Conservation (phyloP, 2,329 filamentous ascomycete species). For the Kalaharituber pfeilii region DNA sequence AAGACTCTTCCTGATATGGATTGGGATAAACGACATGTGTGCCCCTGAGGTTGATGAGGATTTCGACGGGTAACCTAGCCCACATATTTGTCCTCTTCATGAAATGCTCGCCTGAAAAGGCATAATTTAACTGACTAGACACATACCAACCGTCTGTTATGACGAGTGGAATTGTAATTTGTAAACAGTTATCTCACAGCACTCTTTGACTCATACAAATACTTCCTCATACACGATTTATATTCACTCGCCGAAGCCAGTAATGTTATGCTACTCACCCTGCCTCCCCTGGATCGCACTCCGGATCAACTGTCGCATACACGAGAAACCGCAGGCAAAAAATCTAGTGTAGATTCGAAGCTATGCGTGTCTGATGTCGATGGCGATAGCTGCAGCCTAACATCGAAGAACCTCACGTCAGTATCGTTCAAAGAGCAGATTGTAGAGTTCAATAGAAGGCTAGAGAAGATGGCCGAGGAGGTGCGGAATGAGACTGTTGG, state of each 20-base stretch:
- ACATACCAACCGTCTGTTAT: no score
- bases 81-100: no score
- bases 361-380: neutral
- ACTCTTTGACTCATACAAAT: neutral
- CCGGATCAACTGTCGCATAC: neutral
- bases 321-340: no score
- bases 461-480: neutral
- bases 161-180: no score
- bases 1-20: neutral
- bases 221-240: neutral
- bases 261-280: neutral
- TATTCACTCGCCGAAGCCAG: neutral
- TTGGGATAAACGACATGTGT: neutral
- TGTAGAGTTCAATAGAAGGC: neutral
- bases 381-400: neutral
- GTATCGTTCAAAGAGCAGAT: neutral
- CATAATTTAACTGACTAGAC: no score
- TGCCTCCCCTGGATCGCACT: neutral
- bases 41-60: neutral
- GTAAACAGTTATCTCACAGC: neutral
- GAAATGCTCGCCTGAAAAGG: no score
- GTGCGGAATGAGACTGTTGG: neutral
- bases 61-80: no score
- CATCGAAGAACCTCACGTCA: neutral
- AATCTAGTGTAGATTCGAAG: no score